phyloP scores from a whole-genome alignment of 1,284 basidiomycete genomes.

The Lentinula novae-zelandiae region DNA sequence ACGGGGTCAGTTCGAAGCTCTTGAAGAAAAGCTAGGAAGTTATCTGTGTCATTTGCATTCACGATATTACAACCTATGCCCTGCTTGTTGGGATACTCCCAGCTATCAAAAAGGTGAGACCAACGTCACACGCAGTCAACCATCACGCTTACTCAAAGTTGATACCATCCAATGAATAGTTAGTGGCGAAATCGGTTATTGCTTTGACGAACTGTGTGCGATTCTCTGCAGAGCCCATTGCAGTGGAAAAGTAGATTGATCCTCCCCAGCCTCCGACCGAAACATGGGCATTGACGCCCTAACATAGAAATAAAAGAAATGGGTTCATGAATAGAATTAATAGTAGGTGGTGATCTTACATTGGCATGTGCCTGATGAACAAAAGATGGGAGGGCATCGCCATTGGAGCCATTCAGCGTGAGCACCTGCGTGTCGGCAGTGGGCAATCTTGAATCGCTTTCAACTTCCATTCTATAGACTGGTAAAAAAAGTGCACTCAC shows the following conservation, averaged over 20 bases:
- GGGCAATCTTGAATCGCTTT: constrained; percentile 23
- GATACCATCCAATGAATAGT: constrained; percentile 72
- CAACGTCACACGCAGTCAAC: background rate
- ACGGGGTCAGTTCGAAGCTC: constrained; percentile 51
- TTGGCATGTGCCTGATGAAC: constrained; percentile 36
- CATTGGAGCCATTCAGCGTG: constrained; percentile 28
- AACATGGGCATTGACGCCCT: constrained; percentile 66
- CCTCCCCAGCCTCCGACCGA: constrained; percentile 87
- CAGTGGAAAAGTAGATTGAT: constrained; percentile 63
- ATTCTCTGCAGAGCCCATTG: constrained; percentile 54
- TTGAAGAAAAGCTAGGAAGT: constrained; percentile 60
- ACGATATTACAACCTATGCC: constrained; percentile 49
- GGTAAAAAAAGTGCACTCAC: constrained; percentile 26
- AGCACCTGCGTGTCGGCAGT: constrained; percentile 26
- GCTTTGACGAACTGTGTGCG: constrained; percentile 69
- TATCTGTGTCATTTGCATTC: constrained; percentile 47
- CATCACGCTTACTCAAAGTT: constrained; percentile 61
- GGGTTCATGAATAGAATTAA: background rate
- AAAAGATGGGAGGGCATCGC: constrained; percentile 31
- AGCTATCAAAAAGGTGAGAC: constrained; percentile 34
- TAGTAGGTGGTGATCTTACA: constrained; percentile 18
- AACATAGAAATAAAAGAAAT: background rate
- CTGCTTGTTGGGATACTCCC: constrained; percentile 61
- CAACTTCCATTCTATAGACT: background rate
- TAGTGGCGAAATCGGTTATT: constrained; percentile 50